These are phyloP conservation scores for Podospora bellae-mahoneyi DNA, from an alignment of 495 filamentous ascomycete species.

Conservation along the genomic window DNA sequence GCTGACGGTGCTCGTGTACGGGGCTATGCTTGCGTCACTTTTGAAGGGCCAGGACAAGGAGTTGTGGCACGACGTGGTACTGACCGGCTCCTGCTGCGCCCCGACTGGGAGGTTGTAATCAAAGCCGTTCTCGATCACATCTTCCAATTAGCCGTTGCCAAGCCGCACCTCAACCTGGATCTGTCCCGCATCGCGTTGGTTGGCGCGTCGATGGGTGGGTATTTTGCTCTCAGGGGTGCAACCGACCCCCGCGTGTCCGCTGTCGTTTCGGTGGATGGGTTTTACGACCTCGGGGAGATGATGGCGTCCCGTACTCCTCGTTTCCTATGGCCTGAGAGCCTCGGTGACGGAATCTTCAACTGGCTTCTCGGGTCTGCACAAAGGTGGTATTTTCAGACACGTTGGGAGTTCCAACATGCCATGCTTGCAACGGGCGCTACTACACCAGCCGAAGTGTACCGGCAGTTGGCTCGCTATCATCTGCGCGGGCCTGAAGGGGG, in stretches of 20 bases:
- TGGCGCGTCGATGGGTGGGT: constrained; percentile 46
- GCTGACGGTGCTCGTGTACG: constrained; percentile 21
- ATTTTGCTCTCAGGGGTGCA: constrained; percentile 39
- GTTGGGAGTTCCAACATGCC: constrained; percentile 36
- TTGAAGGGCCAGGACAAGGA: constrained; percentile 53
- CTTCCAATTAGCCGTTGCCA: not conserved
- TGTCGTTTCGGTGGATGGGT: constrained; percentile 41
- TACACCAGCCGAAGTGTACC: constrained; percentile 22
- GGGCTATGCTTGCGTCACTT: constrained; percentile 49
- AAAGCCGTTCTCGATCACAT: constrained; percentile 38
- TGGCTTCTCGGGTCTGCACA: constrained; percentile 11
- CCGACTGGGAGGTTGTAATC: constrained; percentile 35
- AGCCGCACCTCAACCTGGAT: constrained; percentile 43
- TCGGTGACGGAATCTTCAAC: constrained; percentile 32
- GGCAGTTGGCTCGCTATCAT: constrained; percentile 21
- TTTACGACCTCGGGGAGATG: constrained; percentile 41
- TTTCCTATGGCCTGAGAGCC: constrained; percentile 31
- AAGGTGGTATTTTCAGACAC: constrained; percentile 29
- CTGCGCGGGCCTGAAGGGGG: constrained; percentile 3
- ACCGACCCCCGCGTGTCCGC: constrained; percentile 47
- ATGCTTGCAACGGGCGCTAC: constrained; percentile 25
- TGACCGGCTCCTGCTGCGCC: constrained; percentile 32
- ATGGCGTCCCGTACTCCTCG: constrained; percentile 29
- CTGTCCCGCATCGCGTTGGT: constrained; percentile 37
- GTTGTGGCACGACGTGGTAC: constrained; percentile 28